These are phyloP conservation scores for Pilasporangium apinafurcum DNA, from an alignment of 352 stramenopile genomes.

Conservation along the genomic window DNA sequence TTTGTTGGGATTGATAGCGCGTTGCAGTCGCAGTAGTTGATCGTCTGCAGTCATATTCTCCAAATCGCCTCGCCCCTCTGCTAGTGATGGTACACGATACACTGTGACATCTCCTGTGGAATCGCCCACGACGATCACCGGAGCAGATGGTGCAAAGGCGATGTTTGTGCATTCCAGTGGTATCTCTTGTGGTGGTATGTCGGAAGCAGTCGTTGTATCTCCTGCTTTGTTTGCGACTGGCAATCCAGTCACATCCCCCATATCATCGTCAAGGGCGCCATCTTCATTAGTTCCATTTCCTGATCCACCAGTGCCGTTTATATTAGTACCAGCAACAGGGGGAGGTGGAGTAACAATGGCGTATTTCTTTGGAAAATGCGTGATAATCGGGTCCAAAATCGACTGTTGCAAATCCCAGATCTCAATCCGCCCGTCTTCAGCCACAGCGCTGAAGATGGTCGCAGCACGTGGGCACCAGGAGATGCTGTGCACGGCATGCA, in stretches of 20 bases:
- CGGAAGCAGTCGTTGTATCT: not conserved
- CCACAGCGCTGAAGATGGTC: conserved; percentile 81
- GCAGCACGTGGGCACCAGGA: conserved; percentile 81
- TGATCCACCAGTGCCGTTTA: not conserved
- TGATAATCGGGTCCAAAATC: conserved; percentile 79
- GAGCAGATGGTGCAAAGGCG: conserved; percentile 58
- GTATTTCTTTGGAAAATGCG: conserved; percentile 63
- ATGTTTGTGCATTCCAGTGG: conserved; percentile 62
- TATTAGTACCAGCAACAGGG: conserved; percentile 1
- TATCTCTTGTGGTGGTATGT: conserved; percentile 22
- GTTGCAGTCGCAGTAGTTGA: conserved; percentile 42
- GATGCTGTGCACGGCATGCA: conserved; percentile 75
- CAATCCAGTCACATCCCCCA: not conserved
- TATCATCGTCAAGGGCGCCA: conserved; percentile 1
- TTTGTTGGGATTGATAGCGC: conserved; percentile 48
- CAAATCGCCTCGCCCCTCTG: conserved; percentile 6
- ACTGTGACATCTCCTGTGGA: conserved; percentile 69
- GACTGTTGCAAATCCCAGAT: conserved; percentile 88
- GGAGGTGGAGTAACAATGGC: conserved; percentile 3
- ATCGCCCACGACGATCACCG: conserved; percentile 72
- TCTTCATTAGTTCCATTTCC: not conserved
- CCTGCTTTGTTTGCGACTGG: conserved; percentile 3
- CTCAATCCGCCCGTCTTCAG: conserved; percentile 87
- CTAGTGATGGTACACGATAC: conserved; percentile 50
- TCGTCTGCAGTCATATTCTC: conserved; percentile 30